phyloP scores from a whole-genome alignment of 345 rosid species.

The Atalantia buxifolia region DNA sequence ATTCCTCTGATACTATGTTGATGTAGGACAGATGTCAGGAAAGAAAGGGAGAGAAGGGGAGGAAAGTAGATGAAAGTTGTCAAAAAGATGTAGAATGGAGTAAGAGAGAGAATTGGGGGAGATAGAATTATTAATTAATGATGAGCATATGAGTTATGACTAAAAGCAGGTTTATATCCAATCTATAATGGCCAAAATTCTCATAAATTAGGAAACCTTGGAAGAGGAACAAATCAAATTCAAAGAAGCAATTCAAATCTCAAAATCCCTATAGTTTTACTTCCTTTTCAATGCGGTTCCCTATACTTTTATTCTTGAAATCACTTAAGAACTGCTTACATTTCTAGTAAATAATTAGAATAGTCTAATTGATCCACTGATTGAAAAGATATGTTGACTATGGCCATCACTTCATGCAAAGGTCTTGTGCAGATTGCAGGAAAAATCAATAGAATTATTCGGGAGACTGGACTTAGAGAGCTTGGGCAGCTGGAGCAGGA shows the following conservation, averaged over 20 bases:
- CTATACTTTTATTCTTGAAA: not conserved
- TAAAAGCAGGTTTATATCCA: not conserved
- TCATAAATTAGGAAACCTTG: not conserved
- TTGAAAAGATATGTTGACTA: not conserved
- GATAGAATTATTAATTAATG: not conserved
- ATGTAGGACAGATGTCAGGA: no score
- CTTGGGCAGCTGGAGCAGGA: conserved; percentile 96
- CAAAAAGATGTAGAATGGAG: no score
- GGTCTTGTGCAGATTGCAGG: conserved; percentile 71
- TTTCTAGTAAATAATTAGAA: not conserved
- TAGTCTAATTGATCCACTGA: not conserved
- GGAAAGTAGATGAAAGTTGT: no score
- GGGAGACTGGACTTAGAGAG: conserved; percentile 77
- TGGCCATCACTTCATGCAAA: not conserved
- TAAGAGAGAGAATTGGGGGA: no score
- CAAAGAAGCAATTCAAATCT: not conserved
- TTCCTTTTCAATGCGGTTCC: not conserved
- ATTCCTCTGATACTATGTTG: no score
- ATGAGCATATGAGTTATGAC: not conserved
- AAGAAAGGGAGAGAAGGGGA: no score
- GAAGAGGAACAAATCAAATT: not conserved
- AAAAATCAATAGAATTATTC: conserved; percentile 74
- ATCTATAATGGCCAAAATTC: not conserved
- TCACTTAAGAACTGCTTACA: not conserved
- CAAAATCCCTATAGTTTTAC: not conserved